A percentile compares a stretch with the other conserved stretches of the same genome.
These are phyloP conservation scores for Fusarium pseudograminearum DNA, from an alignment of 2,329 filamentous ascomycete species.

Conservation along the genomic window DNA sequence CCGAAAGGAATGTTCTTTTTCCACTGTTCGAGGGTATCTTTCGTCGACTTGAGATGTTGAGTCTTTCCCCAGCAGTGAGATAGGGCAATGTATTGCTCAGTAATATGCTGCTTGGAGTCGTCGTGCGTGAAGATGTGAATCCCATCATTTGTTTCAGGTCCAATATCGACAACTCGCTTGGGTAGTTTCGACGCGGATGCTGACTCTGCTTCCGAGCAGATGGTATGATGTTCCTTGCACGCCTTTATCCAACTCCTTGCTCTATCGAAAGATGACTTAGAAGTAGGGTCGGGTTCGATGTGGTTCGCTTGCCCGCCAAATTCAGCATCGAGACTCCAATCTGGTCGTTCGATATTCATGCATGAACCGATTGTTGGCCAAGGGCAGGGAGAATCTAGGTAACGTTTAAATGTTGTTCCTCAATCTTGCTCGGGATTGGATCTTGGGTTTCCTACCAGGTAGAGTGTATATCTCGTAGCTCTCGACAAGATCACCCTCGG, in stretches of 20 bases:
- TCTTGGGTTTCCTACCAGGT: conserved; percentile 11
- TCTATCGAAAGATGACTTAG: conserved; percentile 17
- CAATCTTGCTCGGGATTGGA: rapidly evolving
- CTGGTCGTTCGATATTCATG: conserved; percentile 25
- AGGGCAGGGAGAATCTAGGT: conserved; percentile 26
- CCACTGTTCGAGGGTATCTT: conserved; percentile 23
- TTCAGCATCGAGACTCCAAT: conserved; percentile 3
- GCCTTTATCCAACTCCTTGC: conserved; percentile 37
- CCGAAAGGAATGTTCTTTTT: conserved; percentile 40
- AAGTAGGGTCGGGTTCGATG: conserved; percentile 29
- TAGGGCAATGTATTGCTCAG: conserved; percentile 35
- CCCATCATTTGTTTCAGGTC: conserved; percentile 25
- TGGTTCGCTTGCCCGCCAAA: conserved; percentile 31
- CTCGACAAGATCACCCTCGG: conserved; percentile 10
- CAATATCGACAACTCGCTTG: conserved; percentile 40
- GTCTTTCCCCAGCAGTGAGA: conserved; percentile 45
- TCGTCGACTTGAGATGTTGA: conserved; percentile 23
- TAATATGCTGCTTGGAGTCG: conserved; percentile 8
- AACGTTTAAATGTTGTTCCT: not conserved
- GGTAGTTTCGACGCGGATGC: conserved; percentile 18
- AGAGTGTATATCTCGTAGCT: conserved; percentile 39
- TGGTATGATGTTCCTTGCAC: conserved; percentile 26
- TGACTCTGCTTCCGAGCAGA: conserved; percentile 32
- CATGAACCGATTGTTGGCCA: conserved; percentile 39
- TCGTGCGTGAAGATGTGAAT: conserved; percentile 36